phyloP scores from a whole-genome alignment of 805 yeast genomes.

The Naumovozyma dairenensis region DNA sequence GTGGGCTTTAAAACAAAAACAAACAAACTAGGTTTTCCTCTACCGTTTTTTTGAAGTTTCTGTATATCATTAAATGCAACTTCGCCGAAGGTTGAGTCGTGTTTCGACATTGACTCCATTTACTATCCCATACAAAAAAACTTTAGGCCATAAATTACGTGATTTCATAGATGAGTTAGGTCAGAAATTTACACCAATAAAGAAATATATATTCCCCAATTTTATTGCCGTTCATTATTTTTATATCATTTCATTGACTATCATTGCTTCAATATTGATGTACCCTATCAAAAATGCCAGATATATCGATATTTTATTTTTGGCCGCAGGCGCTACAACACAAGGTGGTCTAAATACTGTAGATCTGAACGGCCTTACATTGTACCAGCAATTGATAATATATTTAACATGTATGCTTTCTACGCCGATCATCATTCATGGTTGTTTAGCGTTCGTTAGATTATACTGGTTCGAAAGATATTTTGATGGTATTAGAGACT shows the following conservation, averaged over 20 bases:
- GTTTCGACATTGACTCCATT: slow-evolving; percentile 22
- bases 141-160: slow-evolving; percentile 33
- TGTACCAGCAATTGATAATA: slow-evolving; percentile 74
- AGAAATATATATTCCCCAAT: slow-evolving; percentile 34
- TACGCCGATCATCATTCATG: slow-evolving; percentile 84
- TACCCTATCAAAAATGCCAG: slow-evolving; percentile 58
- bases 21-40: too few relatives aligned
- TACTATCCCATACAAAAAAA: slow-evolving; percentile 24
- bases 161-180: slow-evolving; percentile 30
- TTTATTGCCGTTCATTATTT: slow-evolving; percentile 58
- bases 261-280: slow-evolving; percentile 64
- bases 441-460: slow-evolving; percentile 64
- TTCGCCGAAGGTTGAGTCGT: slow-evolving; percentile 16
- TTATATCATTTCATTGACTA: slow-evolving; percentile 50
- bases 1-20: too few relatives aligned
- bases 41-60: too few relatives aligned
- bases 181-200: slow-evolving; percentile 26
- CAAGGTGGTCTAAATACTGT: slow-evolving; percentile 89
- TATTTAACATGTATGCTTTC: slow-evolving; percentile 55
- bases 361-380: slow-evolving; percentile 47
- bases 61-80: slow-evolving; percentile 5
- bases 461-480: slow-evolving; percentile 83
- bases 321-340: slow-evolving; percentile 68
- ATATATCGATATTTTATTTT: slow-evolving; percentile 74
- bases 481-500: slow-evolving; percentile 70